Percentiles rank a stretch among this genome's conserved stretches.
phyloP scores from a whole-genome alignment of 805 yeast genomes.

The Kluyveromyces siamensis region DNA sequence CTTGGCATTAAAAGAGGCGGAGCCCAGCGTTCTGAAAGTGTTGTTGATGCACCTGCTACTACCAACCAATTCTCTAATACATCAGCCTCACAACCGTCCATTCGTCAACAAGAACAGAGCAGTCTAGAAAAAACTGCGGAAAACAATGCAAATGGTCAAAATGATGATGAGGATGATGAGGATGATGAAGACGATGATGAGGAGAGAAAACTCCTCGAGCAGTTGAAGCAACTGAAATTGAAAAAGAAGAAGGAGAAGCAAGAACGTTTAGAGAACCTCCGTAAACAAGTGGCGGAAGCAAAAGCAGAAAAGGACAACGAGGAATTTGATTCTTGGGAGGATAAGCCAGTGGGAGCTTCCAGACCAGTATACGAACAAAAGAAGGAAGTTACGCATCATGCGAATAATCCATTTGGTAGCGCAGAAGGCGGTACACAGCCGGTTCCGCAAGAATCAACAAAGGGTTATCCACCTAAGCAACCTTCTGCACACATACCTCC shows the following conservation, averaged over 20 bases:
- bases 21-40: not conserved
- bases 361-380: slow-evolving; percentile 6
- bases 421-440: slow-evolving; percentile 6
- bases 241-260: slow-evolving; percentile 52
- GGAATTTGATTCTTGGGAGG: slow-evolving; percentile 10
- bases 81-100: not conserved
- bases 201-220: slow-evolving; percentile 34
- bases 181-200: slow-evolving; percentile 43
- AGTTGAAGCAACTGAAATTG: slow-evolving; percentile 33
- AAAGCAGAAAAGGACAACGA: slow-evolving; percentile 34
- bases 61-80: not conserved
- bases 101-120: not conserved
- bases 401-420: slow-evolving; percentile 45
- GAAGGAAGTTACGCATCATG: slow-evolving; percentile 22
- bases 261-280: slow-evolving; percentile 47
- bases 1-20: slow-evolving; percentile 53
- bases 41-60: slow-evolving; percentile 3
- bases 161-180: slow-evolving; percentile 25
- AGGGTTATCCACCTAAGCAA: not conserved
- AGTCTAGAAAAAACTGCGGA: not conserved
- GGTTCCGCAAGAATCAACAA: not conserved
- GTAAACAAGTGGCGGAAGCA: slow-evolving; percentile 49
- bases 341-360: slow-evolving; percentile 5
- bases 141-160: slow-evolving; percentile 2
- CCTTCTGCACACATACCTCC: not conserved